Evolutionary conservation across 768 basidiomycete species (phyloP).

Genomic region (Termitomyces sp.): DNA sequence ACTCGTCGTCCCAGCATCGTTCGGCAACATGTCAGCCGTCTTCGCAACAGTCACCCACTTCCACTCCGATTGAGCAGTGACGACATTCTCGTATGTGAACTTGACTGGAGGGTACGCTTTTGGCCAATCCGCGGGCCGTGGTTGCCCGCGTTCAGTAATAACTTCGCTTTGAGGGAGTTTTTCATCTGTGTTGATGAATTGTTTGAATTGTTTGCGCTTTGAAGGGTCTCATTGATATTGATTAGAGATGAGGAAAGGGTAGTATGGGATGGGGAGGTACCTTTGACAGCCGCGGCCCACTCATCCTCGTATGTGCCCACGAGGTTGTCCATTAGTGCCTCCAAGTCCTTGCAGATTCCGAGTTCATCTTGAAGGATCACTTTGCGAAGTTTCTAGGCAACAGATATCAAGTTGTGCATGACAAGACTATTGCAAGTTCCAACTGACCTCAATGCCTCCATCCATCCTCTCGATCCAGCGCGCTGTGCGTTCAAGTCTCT

Average conservation of each 20-base stretch:
- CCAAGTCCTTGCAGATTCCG: slow-evolving; percentile 69
- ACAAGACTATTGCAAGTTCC: slow-evolving; percentile 29
- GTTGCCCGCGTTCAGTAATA: slow-evolving; percentile 60
- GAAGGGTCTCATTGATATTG: slow-evolving; percentile 34
- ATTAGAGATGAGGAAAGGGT: background rate
- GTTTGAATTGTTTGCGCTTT: slow-evolving; percentile 50
- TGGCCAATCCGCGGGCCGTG: slow-evolving; percentile 68
- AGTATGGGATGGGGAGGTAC: slow-evolving; percentile 8
- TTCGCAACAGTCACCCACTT: slow-evolving; percentile 52
- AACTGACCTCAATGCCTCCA: slow-evolving; percentile 33
- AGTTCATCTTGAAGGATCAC: slow-evolving; percentile 71
- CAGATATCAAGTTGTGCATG: background rate
- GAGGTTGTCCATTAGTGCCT: slow-evolving; percentile 62
- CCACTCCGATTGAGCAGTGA: slow-evolving; percentile 46
- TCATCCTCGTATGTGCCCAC: slow-evolving; percentile 68
- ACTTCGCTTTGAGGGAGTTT: slow-evolving; percentile 43
- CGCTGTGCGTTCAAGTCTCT: slow-evolving; percentile 69
- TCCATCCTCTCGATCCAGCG: slow-evolving; percentile 70
- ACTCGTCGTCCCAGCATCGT: slow-evolving; percentile 45
- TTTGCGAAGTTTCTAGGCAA: slow-evolving; percentile 50
- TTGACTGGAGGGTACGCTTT: slow-evolving; percentile 51
- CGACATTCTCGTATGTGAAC: slow-evolving; percentile 25
- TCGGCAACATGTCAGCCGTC: too few relatives aligned
- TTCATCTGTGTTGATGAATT: slow-evolving; percentile 66
- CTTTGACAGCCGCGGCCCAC: slow-evolving; percentile 63